Evolutionary conservation across 2,329 filamentous ascomycete species (phyloP).

Genomic region (Epichloe aotearoae): DNA sequence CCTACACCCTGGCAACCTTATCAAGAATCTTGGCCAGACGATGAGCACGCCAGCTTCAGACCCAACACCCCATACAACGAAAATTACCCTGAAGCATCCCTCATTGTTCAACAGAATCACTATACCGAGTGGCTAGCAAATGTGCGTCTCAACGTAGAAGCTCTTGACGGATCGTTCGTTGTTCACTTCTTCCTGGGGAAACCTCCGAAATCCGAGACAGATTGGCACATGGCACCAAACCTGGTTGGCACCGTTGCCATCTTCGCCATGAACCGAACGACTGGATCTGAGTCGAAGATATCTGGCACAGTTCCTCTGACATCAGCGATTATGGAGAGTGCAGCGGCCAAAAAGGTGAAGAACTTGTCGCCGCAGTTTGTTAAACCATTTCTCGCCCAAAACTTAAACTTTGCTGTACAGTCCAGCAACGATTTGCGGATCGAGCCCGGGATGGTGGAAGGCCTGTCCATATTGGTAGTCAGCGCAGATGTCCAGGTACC

Average conservation of each 20-base stretch:
- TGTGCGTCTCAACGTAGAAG: slow-evolving; percentile 46
- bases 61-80: slow-evolving; percentile 17
- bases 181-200: slow-evolving; percentile 57
- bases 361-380: slow-evolving; percentile 24
- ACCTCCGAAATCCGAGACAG: slow-evolving; percentile 26
- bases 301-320: slow-evolving; percentile 41
- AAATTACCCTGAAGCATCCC: slow-evolving; percentile 10
- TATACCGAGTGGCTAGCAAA: slow-evolving; percentile 58
- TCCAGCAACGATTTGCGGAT: slow-evolving; percentile 14
- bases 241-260: slow-evolving; percentile 50
- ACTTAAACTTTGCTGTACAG: slow-evolving; percentile 23
- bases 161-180: slow-evolving; percentile 44
- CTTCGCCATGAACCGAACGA: slow-evolving; percentile 30
- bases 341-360: slow-evolving; percentile 22
- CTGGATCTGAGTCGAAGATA: slow-evolving; percentile 22
- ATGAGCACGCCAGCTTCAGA: not conserved
- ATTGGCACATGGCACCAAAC: slow-evolving; percentile 40
- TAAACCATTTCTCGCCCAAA: slow-evolving; percentile 27
- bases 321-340: slow-evolving; percentile 30
- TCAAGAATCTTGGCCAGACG: not conserved
- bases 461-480: slow-evolving; percentile 18
- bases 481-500: slow-evolving; percentile 17
- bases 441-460: slow-evolving; percentile 14
- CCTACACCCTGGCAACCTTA: not conserved
- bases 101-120: slow-evolving; percentile 23